Conservation (phyloP, 1,139 yeast genomes). For the Candida glucosophila region DNA sequence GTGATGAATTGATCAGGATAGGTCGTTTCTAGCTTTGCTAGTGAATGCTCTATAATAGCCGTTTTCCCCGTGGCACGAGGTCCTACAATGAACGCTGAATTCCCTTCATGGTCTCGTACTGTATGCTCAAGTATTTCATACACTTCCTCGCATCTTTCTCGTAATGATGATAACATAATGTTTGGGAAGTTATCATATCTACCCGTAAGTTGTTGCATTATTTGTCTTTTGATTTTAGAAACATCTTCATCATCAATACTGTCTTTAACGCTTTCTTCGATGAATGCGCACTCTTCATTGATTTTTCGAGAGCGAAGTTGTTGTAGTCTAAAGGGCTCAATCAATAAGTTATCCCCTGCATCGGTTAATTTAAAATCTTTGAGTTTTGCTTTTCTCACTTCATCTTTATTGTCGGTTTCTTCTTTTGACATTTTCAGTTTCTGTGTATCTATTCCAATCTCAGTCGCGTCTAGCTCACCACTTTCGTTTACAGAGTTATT, state of each 20-base stretch:
- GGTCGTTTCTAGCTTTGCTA: constrained; percentile 33
- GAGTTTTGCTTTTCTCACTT: constrained; percentile 1
- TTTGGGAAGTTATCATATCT: constrained; percentile 10
- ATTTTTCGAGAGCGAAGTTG: not conserved
- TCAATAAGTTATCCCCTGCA: constrained; percentile 6
- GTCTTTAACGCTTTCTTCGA: too few relatives aligned
- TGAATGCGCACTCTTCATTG: too few relatives aligned
- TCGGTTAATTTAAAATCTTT: constrained; percentile 5
- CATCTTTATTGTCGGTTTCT: not conserved
- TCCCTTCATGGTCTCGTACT: constrained; percentile 63
- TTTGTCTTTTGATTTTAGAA: constrained; percentile 8
- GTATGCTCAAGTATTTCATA: constrained; percentile 56
- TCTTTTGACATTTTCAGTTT: too few relatives aligned
- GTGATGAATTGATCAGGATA: constrained; percentile 46
- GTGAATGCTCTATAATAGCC: constrained; percentile 48
- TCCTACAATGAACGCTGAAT: constrained; percentile 73
- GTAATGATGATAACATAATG: constrained; percentile 13
- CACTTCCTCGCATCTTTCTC: constrained; percentile 38
- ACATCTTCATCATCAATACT: constrained; percentile 8
- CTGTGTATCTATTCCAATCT: too few relatives aligned
- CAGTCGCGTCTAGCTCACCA: not conserved
- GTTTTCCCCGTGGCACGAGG: constrained; percentile 78
- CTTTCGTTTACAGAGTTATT: not conserved
- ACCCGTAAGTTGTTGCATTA: constrained; percentile 15
- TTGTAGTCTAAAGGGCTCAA: too few relatives aligned